Percentiles rank a stretch among this genome's conserved stretches.
Conservation (phyloP, 1,284 basidiomycete species). For the Sporisorium graminicola region DNA sequence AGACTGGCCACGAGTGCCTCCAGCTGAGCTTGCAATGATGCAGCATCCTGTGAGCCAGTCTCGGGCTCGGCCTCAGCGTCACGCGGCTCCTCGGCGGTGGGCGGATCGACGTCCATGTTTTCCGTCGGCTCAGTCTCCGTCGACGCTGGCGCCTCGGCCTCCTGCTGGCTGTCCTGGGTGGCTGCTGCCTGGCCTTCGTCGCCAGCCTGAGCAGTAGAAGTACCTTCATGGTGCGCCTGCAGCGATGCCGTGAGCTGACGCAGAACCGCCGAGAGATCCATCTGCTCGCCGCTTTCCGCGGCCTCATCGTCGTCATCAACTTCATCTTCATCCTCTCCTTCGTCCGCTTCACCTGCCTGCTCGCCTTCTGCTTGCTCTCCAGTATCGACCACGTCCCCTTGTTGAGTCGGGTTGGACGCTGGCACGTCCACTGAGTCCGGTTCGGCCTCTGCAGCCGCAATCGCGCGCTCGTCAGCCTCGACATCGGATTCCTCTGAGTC, state of each 20-base stretch:
- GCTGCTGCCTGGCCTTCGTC: not conserved
- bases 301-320: constrained; percentile 25
- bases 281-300: constrained; percentile 34
- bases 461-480: constrained; percentile 61
- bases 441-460: constrained; percentile 60
- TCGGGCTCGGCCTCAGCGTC: not conserved
- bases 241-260: constrained; percentile 59
- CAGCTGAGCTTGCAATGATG: constrained; percentile 51
- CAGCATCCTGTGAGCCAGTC: constrained; percentile 20
- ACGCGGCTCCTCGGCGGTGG: constrained; percentile 9
- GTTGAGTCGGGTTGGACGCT: not conserved
- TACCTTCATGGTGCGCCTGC: constrained; percentile 38
- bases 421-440: constrained; percentile 31
- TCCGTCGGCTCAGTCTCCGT: constrained; percentile 2
- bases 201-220: constrained; percentile 7
- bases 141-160: not conserved
- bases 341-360: constrained; percentile 25
- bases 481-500: constrained; percentile 46
- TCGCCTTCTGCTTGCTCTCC: constrained; percentile 1
- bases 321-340: constrained; percentile 16
- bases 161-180: not conserved
- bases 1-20: constrained; percentile 60
- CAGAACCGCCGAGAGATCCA: constrained; percentile 50
- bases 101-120: constrained; percentile 27
- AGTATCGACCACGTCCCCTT: not conserved